Base-by-base conservation (phyloP, 306 rosid species). In the Lathyrus aphaca region DNA sequence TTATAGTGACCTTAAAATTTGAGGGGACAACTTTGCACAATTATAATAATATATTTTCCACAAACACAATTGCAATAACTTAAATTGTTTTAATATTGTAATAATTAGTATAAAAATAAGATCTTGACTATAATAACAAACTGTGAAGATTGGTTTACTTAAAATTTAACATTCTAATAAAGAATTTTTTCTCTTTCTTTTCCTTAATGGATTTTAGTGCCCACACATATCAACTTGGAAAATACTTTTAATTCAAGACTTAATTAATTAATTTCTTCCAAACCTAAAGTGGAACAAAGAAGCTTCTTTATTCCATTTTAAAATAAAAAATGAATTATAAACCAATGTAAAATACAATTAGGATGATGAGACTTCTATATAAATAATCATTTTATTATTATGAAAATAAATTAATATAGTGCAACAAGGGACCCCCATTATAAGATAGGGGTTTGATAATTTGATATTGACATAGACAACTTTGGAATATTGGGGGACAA, bases 401-500 rank as follows among this genome's bases (percentile, higher is more conserved):
- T 3, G 30, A n/a, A 8, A 42, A 42, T 30, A 50, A 11, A 23
- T 40, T 19, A 37, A 12, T 7, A 35, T 53, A 62, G 72, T 61
- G 71, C 78, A 66, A 79, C 42, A 43, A 72, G 83, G 87, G 85
- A 27, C 85, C 88, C 82, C 64, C 81, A n/a, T 74, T 74, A 75
- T 19, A 74, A 72, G 76, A 74, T 56, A 75, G 75, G 83, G 79
- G 42, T 80, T 55, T 56, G 61, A 55, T 55, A 55, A 80, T 72
- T 83, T 72, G 79, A 82, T 83, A 5, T 68, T 87, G 96, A 90
- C 80, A 68, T 78, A 75, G 86, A 87, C 95, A 40, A 81, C 50
- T 86, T 78, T 84, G 85, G 96, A 89, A 92, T 89, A 87, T 87
- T 84, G 75, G 83, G 86, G 48, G 96, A 90, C 98, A 89, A 77